Evolutionary conservation across 306 rosid species (phyloP).

Genomic region (Citrullus mucosospermus): DNA sequence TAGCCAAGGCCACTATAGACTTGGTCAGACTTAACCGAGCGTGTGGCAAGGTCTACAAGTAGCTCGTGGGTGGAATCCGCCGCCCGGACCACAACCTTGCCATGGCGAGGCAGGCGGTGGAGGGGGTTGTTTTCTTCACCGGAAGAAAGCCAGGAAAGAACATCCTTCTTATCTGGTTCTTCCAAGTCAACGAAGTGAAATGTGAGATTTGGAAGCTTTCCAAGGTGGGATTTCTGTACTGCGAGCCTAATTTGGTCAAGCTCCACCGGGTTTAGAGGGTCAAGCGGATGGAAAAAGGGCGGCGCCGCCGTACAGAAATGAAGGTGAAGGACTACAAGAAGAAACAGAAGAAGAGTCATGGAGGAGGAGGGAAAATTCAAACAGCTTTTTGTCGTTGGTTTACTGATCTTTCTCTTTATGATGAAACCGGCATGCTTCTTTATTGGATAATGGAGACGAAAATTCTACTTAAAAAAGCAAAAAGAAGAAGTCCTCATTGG

Average conservation of each 20-base stretch:
- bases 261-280: conserved; percentile 57
- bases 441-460: neutral
- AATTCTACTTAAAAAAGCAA: neutral
- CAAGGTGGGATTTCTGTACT: conserved; percentile 43
- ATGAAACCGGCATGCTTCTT: neutral
- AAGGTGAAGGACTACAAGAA: conserved; percentile 22
- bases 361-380: neutral
- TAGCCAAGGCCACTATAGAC: conserved; percentile 55
- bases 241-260: conserved; percentile 38
- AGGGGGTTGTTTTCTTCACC: conserved; percentile 2
- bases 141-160: conserved; percentile 55
- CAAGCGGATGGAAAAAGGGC: conserved; percentile 51
- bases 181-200: conserved; percentile 61
- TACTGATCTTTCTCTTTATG: neutral
- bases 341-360: conserved; percentile 28
- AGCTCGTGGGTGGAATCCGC: conserved; percentile 49
- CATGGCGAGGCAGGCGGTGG: conserved; percentile 35
- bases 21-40: conserved; percentile 35
- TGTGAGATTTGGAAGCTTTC: conserved; percentile 53
- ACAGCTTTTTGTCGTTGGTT: neutral
- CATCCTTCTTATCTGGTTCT: conserved; percentile 61
- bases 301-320: conserved; percentile 11
- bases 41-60: conserved; percentile 36
- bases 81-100: conserved; percentile 57
- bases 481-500: neutral